Conservation (phyloP, 2,329 filamentous ascomycete genomes). For the Neofusicoccum kwambonambiense region DNA sequence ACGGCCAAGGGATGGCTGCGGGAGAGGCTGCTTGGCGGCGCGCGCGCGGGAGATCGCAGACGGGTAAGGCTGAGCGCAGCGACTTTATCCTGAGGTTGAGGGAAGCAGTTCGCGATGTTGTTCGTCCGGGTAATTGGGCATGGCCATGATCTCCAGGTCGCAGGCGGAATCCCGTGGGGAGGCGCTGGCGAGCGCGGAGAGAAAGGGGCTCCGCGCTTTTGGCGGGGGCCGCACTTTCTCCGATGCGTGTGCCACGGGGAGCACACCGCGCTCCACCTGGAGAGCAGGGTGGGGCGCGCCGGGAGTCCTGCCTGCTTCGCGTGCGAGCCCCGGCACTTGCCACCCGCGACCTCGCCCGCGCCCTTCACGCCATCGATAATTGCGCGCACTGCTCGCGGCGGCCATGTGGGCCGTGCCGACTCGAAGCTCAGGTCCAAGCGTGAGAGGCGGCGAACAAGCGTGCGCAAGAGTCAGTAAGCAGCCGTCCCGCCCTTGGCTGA, state of each 20-base stretch:
- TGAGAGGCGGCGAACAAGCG: background rate
- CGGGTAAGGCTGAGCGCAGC: constrained; percentile 10
- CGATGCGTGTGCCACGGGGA: constrained; percentile 3
- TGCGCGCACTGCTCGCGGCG: background rate
- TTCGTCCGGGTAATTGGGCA: constrained; percentile 11
- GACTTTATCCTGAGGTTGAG: constrained; percentile 1
- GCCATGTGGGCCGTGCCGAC: constrained; percentile 1
- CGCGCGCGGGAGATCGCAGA: background rate
- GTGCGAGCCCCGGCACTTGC: background rate
- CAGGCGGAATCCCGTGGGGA: constrained; percentile 7
- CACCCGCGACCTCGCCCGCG: background rate
- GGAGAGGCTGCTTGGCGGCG: constrained; percentile 6
- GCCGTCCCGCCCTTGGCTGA: constrained; percentile 9
- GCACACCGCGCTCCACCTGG: background rate
- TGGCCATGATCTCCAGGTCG: constrained; percentile 8
- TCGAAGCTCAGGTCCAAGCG: background rate
- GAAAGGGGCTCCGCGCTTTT: constrained; percentile 2
- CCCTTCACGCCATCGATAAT: constrained; percentile 12
- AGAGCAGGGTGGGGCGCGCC: background rate
- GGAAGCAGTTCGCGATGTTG: constrained; percentile 4
- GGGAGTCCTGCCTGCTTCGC: background rate
- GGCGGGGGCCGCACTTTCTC: background rate
- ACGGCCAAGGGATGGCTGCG: constrained; percentile 8
- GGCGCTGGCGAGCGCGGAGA: constrained; percentile 2
- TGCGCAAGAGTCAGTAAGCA: constrained; percentile 10